Base-by-base conservation (phyloP, 305 asterid genomes). In the Rubia balearica region DNA sequence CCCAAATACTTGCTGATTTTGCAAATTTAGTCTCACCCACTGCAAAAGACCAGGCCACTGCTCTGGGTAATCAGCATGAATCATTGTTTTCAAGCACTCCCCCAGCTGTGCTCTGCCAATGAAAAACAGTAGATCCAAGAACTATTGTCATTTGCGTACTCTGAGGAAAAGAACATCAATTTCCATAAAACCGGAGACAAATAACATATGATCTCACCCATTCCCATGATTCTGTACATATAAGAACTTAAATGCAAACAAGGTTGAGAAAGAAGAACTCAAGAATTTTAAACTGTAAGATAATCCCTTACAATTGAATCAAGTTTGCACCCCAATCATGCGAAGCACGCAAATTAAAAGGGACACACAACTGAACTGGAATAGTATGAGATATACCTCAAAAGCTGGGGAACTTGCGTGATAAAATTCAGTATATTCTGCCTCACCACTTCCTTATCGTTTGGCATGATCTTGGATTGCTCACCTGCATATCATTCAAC, bases 21-120 rank as follows among this genome's bases (percentile, higher is more conserved):
- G 96, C 79, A 95, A 83, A 85, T 84, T 88, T 72, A 82, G 92
- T 80, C 84, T 92, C 84, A 95, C 90, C 99, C 99, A 95, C 30
- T 83, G 90, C 81, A 95, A 75, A 72, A 95, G 94, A 27, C 85
- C 80, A 24, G 96, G 99, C 99, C 99, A 95, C 72, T 95, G 96
- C 81, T 95, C 99, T 6, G 98, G 98, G 75, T 92, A 95, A 76
- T 95, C 99, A 2, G 95, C 89, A 77, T 88, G 92, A 71, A 92
- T 66, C 30, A 92, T 85, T 8, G 97, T 92, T 84, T 90, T 95
- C 80, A 95, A 78, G 87, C 97, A 92, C 81, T 90, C 98, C 11
- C 97, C 98, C 72, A 95, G 83, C 84, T 95, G 99, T 72, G 88
- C 87, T 82, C 98, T 95, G 88, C 75, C 81, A 42, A 84, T 27